These are phyloP conservation scores for Nematocida sp. DNA, from an alignment of 371 early-diverging fungal genomes.

Conservation along the genomic window DNA sequence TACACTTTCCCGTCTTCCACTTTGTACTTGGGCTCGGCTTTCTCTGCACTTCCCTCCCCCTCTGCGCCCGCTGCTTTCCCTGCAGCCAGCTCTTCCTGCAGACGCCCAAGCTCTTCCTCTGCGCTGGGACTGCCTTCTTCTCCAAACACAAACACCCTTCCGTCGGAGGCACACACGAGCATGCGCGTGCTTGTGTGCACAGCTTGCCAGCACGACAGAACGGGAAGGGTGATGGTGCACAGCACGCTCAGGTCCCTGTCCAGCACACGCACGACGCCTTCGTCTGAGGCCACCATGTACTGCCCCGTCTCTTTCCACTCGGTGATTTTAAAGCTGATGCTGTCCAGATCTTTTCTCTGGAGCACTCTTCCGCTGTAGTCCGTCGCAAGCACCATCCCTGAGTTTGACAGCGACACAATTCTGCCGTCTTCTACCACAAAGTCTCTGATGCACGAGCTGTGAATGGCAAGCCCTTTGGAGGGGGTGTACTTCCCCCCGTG, in stretches of 20 bases:
- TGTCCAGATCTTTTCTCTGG: constrained; percentile 27
- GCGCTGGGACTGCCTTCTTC: not conserved
- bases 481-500: constrained; percentile 20
- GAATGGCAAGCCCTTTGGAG: constrained; percentile 35
- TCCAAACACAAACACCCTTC: constrained; percentile 54
- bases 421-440: constrained; percentile 38
- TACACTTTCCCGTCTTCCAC: constrained; percentile 55
- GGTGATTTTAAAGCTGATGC: constrained; percentile 52
- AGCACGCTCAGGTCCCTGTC: constrained; percentile 35
- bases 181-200: constrained; percentile 18
- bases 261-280: constrained; percentile 55
- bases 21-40: constrained; percentile 37
- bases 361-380: constrained; percentile 45
- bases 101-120: not conserved
- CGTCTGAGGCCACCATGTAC: constrained; percentile 55
- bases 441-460: constrained; percentile 56
- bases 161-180: constrained; percentile 55
- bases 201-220: constrained; percentile 56
- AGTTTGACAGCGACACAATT: constrained; percentile 59
- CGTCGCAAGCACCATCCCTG: constrained; percentile 55
- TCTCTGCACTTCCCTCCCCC: not conserved
- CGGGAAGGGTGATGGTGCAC: constrained; percentile 23
- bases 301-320: constrained; percentile 2
- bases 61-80: constrained; percentile 4
- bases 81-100: constrained; percentile 1